Base-by-base conservation (phyloP, 768 basidiomycete genomes). In the Tricholoma furcatifolium region DNA sequence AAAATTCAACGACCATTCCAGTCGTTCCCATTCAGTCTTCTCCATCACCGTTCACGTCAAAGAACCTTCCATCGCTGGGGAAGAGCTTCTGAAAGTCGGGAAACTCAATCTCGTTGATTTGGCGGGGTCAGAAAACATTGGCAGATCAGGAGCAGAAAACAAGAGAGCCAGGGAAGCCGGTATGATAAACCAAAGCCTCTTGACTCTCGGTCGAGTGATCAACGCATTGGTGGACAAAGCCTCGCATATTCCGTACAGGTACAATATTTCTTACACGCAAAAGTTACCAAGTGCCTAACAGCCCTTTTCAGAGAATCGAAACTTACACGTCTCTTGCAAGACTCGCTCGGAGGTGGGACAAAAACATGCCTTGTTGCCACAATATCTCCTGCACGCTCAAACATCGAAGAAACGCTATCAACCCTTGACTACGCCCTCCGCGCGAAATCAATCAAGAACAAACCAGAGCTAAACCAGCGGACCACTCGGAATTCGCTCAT, bases 281-380 rank as follows among this genome's bases (percentile, higher is more conserved):
- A 43, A 34, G 12, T 31, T 18, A 42, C n/a, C n/a, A 27, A 24
- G 35, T 41, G 32, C n/a, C 6, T 27, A 24, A 39, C 5, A 14
- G 48, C 1, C 4, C 36, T 55, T 49, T 47, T 49, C 62, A 91
- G 93, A 23, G 97, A 99, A 70, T 98, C 96, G 2, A 98, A 98
- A 66, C 87, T 99, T 48, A 99, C 97, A 12, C 91, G 97, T 32
- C 79, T 99, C 9, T 80, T 99, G 4, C 96, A 98, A 86, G 97
- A 99, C 70, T 99, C 97, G n/a, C 79, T 99, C 4, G 97, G 97
- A 6, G 97, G 97, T 0, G 82, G 86, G 30, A 99, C 97, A 6
- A 98, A 98, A 73, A 99, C 97, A 0, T 96, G 93, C 62, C 93
- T 99, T 64, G 91, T 99, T 56, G 97, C 95, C 0, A 98, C 97